Conservation (phyloP, 306 rosid genomes). For the Comarum palustre region DNA sequence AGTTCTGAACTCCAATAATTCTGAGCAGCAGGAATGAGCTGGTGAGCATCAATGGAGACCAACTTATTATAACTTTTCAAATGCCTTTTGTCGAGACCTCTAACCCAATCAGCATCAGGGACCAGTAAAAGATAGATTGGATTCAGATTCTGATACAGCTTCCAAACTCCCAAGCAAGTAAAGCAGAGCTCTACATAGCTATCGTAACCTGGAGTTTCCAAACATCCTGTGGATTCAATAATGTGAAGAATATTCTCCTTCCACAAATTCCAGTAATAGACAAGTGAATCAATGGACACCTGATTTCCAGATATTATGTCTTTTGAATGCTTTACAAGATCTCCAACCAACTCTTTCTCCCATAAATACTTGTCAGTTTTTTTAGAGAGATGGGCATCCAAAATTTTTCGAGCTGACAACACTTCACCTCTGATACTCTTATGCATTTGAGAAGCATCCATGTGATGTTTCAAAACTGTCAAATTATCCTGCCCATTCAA, state of each 20-base stretch:
- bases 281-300: constrained; percentile 50
- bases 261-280: constrained; percentile 69
- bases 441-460: constrained; percentile 37
- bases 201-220: constrained; percentile 30
- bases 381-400: constrained; percentile 53
- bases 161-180: constrained; percentile 53
- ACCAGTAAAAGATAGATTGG: constrained; percentile 39
- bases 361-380: constrained; percentile 34
- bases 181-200: constrained; percentile 46
- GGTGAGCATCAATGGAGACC: constrained; percentile 33
- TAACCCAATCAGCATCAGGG: constrained; percentile 62
- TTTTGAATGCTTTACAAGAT: constrained; percentile 29
- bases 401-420: constrained; percentile 48
- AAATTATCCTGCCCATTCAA: constrained; percentile 25
- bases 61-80: constrained; percentile 36
- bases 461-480: constrained; percentile 22
- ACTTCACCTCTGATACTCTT: constrained; percentile 49
- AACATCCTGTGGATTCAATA: constrained; percentile 34
- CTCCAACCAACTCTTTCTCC: constrained; percentile 35
- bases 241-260: constrained; percentile 41
- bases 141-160: constrained; percentile 19
- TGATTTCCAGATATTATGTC: constrained; percentile 25
- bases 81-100: constrained; percentile 24
- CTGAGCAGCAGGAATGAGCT: constrained; percentile 37
- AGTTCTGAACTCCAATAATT: constrained; percentile 56